These are phyloP conservation scores for Yamadazyma dushanensis DNA, from an alignment of 1,139 yeast species.

Conservation along the genomic window DNA sequence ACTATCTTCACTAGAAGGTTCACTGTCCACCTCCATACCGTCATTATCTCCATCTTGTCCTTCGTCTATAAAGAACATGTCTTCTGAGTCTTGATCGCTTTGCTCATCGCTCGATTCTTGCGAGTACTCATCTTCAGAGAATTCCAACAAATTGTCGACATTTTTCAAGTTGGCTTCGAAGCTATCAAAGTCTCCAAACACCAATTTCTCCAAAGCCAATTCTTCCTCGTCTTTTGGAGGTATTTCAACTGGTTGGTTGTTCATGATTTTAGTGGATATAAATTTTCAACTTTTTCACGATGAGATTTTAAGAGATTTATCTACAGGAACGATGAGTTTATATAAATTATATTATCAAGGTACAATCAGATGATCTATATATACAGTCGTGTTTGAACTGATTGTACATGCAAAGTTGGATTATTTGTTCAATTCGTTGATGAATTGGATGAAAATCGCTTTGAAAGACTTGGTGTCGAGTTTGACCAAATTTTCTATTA, in stretches of 20 bases:
- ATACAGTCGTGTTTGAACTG: slow-evolving; percentile 3
- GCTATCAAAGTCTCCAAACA: slow-evolving; percentile 86
- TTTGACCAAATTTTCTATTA: slow-evolving; percentile 56
- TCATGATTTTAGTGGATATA: too few species aligned
- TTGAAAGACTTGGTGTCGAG: slow-evolving; percentile 60
- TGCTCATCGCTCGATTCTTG: slow-evolving; percentile 24
- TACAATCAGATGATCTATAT: slow-evolving; percentile 5
- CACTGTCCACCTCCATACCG: slow-evolving; percentile 47
- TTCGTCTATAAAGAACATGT: slow-evolving; percentile 63
- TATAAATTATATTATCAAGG: not conserved
- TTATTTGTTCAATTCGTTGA: slow-evolving; percentile 37
- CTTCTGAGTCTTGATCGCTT: slow-evolving; percentile 26
- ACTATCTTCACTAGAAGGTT: slow-evolving; percentile 26
- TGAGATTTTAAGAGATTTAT: slow-evolving; percentile 1
- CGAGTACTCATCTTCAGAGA: slow-evolving; percentile 24
- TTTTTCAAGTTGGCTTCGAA: slow-evolving; percentile 68
- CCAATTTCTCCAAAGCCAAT: slow-evolving; percentile 71
- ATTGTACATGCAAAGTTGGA: slow-evolving; percentile 4
- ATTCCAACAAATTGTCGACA: slow-evolving; percentile 55
- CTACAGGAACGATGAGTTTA: not conserved
- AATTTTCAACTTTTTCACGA: slow-evolving; percentile 3
- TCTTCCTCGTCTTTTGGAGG: slow-evolving; percentile 87
- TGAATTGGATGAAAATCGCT: slow-evolving; percentile 62
- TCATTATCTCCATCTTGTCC: slow-evolving; percentile 34
- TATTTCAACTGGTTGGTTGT: slow-evolving; percentile 20